phyloP scores from a whole-genome alignment of 768 basidiomycete genomes.

The Tylopilus intermedius region DNA sequence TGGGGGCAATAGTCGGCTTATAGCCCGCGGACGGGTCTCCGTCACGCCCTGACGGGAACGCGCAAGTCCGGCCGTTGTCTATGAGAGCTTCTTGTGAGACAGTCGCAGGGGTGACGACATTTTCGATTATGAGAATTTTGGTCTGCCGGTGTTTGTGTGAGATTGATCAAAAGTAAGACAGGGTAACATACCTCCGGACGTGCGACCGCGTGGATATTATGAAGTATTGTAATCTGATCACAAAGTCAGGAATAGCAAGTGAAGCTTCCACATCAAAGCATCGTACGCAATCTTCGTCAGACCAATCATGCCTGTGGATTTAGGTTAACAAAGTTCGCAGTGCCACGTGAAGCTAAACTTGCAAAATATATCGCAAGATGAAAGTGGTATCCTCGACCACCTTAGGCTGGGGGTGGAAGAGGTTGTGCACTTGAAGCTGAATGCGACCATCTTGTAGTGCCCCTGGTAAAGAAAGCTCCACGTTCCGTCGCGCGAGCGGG shows the following conservation, averaged over 20 bases:
- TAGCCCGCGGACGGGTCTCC: not conserved
- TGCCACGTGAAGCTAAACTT: not conserved
- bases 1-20: not conserved
- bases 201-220: not conserved
- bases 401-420: not conserved
- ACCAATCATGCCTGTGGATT: not conserved
- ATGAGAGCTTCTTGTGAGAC: not conserved
- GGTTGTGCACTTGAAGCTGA: not conserved
- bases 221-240: not conserved
- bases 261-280: not conserved
- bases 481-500: not conserved
- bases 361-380: not conserved
- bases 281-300: conserved; percentile 4
- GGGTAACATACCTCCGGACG: not conserved
- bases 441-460: conserved; percentile 1
- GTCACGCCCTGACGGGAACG: not conserved
- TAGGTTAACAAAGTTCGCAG: not conserved
- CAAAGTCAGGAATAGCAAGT: not conserved
- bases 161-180: not conserved
- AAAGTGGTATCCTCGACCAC: not conserved
- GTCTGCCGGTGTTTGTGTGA: not conserved
- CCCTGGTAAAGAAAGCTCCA: not conserved
- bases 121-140: conserved; percentile 1
- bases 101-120: not conserved
- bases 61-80: not conserved